Conservation (phyloP, 1,284 basidiomycete species). For the Apiotrichum sp. region DNA sequence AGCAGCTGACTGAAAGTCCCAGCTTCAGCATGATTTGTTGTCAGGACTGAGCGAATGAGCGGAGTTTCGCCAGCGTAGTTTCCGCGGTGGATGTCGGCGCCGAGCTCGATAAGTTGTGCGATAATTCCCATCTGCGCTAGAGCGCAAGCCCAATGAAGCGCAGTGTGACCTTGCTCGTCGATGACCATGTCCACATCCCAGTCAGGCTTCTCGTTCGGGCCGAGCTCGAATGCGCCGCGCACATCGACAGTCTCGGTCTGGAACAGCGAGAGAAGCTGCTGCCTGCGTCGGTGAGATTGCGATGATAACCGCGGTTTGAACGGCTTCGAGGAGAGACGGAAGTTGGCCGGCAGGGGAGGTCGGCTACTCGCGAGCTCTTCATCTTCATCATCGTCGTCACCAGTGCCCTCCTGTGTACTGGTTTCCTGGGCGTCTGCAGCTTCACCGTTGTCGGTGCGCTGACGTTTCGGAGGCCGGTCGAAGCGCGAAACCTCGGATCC, state of each 20-base stretch:
- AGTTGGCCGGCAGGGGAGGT: conserved; percentile 42
- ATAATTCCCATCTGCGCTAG: conserved; percentile 66
- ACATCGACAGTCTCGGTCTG: conserved; percentile 26
- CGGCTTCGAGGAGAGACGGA: conserved; percentile 65
- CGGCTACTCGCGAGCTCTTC: conserved; percentile 30
- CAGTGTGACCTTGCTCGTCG: conserved; percentile 91
- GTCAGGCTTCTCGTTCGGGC: conserved; percentile 17
- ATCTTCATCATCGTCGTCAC: conserved; percentile 21
- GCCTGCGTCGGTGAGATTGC: conserved; percentile 49
- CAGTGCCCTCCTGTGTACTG: conserved; percentile 23
- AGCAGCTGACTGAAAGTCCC: conserved; percentile 68
- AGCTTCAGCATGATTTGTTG: conserved; percentile 78
- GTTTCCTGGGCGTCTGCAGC: conserved; percentile 11
- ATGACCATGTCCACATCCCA: conserved; percentile 73
- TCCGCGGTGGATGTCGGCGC: conserved; percentile 79
- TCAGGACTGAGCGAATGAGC: conserved; percentile 83
- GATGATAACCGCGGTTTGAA: conserved; percentile 53
- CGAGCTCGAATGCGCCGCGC: conserved; percentile 23
- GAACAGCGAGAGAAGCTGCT: conserved; percentile 35
- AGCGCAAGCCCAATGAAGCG: conserved; percentile 88
- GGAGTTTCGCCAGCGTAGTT: conserved; percentile 94
- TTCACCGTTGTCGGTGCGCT: conserved; percentile 2
- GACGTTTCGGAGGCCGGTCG: conserved; percentile 22
- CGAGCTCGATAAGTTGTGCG: conserved; percentile 61
- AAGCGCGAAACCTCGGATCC: not conserved